These are phyloP conservation scores for Pichia gijzeniarum DNA, from an alignment of 805 yeast genomes.

Conservation along the genomic window DNA sequence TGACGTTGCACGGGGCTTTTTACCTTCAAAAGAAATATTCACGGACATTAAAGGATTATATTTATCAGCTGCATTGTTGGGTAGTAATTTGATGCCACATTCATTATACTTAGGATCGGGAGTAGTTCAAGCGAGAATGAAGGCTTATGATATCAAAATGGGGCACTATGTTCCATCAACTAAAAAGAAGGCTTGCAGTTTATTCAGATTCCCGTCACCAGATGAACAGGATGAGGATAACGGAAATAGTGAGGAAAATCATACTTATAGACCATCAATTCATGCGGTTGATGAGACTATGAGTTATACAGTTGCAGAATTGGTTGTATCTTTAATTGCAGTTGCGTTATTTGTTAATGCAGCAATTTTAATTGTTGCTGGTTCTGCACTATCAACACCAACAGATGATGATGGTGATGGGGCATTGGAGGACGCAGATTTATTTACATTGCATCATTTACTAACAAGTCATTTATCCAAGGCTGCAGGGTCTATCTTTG, in stretches of 20 bases:
- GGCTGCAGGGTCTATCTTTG: slow-evolving; percentile 85
- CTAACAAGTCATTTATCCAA: slow-evolving; percentile 66
- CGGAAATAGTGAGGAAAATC: slow-evolving; percentile 32
- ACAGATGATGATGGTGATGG: slow-evolving; percentile 41
- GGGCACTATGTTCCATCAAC: slow-evolving; percentile 48
- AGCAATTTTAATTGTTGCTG: slow-evolving; percentile 86
- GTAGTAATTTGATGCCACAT: slow-evolving; percentile 96
- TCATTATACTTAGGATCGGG: slow-evolving; percentile 84
- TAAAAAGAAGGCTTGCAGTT: slow-evolving; percentile 12
- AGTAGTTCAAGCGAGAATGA: slow-evolving; percentile 76
- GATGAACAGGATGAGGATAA: slow-evolving; percentile 18
- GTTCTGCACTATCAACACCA: slow-evolving; percentile 60
- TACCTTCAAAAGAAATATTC: slow-evolving; percentile 39
- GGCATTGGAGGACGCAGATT: slow-evolving; percentile 70
- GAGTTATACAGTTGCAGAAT: slow-evolving; percentile 75
- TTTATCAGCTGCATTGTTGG: slow-evolving; percentile 76
- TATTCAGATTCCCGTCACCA: slow-evolving; percentile 23
- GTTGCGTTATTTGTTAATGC: slow-evolving; percentile 92
- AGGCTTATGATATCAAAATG: slow-evolving; percentile 65
- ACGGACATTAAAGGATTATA: slow-evolving; percentile 64
- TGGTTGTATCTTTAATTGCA: slow-evolving; percentile 72
- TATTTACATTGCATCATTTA: slow-evolving; percentile 71
- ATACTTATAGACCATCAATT: slow-evolving; percentile 59
- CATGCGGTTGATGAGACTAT: slow-evolving; percentile 76
- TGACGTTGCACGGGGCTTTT: slow-evolving; percentile 66